phyloP scores from a whole-genome alignment of 108 stramenopile genomes.

The Cyclotella cryptica region DNA sequence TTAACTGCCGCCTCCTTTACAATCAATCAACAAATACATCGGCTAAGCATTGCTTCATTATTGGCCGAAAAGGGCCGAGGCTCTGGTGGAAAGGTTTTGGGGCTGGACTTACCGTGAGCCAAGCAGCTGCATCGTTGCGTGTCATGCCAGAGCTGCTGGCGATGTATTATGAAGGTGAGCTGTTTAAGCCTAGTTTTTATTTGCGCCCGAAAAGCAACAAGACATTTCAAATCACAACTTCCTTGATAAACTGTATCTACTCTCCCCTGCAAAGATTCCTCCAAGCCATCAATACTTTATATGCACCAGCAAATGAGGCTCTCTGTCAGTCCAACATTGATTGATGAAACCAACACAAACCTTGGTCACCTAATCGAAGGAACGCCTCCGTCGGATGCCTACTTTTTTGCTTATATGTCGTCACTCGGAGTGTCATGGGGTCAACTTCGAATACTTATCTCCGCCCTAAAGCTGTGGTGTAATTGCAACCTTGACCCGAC shows the following conservation, averaged over 20 bases:
- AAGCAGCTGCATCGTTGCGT: slow-evolving; percentile 42
- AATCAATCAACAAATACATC: not conserved
- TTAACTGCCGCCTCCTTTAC: slow-evolving; percentile 2
- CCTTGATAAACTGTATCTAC: not conserved
- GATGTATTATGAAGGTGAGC: slow-evolving; percentile 46
- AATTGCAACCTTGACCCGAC: slow-evolving; percentile 54
- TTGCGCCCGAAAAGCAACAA: not conserved
- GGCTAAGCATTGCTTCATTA: slow-evolving; percentile 1
- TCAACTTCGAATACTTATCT: slow-evolving; percentile 42
- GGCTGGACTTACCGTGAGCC: slow-evolving; percentile 50
- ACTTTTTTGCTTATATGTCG: slow-evolving; percentile 50
- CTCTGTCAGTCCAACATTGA: slow-evolving; percentile 14
- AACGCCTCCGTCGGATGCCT: slow-evolving; percentile 39
- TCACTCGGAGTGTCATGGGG: slow-evolving; percentile 54
- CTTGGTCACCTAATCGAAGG: slow-evolving; percentile 48
- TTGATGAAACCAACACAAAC: slow-evolving; percentile 46
- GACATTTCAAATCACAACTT: not conserved
- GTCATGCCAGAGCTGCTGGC: slow-evolving; percentile 60
- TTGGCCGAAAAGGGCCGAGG: slow-evolving; percentile 26
- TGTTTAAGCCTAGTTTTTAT: not conserved
- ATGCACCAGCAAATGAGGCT: slow-evolving; percentile 40
- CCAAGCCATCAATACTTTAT: slow-evolving; percentile 47
- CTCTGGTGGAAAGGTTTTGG: slow-evolving; percentile 53
- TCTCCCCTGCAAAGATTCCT: not conserved
- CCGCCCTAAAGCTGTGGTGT: slow-evolving; percentile 44